phyloP scores from a whole-genome alignment of 345 rosid genomes.

The Aegle marmelos region DNA sequence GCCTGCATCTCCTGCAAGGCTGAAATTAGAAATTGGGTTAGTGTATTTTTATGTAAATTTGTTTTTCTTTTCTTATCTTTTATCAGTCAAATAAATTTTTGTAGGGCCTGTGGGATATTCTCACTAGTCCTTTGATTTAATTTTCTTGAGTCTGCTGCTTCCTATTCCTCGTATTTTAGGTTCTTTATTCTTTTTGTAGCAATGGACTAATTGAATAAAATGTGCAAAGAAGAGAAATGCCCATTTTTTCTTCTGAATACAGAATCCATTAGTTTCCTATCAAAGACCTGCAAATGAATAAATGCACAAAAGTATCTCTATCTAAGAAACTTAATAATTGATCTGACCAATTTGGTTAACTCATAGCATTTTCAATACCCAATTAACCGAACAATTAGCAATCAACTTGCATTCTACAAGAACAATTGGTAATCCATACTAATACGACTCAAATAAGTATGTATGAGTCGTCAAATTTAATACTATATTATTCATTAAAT shows the following conservation, averaged over 20 bases:
- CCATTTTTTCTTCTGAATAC: neutral
- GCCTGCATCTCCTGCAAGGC: conserved; percentile 43
- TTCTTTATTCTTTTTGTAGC: conserved; percentile 45
- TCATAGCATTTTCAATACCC: no score
- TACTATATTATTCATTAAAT: no score
- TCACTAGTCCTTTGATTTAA: conserved; percentile 18
- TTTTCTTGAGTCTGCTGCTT: conserved; percentile 32
- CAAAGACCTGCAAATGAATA: no score
- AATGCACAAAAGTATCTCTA: no score
- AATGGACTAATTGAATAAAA: conserved; percentile 31
- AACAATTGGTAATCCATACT: no score
- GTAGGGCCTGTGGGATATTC: conserved; percentile 30
- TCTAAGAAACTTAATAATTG: no score
- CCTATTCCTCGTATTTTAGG: conserved; percentile 14
- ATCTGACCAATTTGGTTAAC: no score
- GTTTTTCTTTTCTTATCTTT: neutral
- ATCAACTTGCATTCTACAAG: no score
- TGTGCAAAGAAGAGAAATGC: conserved; percentile 15
- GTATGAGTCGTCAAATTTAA: no score
- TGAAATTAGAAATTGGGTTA: conserved; percentile 34
- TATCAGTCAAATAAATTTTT: conserved; percentile 18
- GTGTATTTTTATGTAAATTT: conserved; percentile 37
- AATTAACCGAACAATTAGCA: no score
- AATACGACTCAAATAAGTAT: no score
- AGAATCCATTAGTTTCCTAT: neutral